Conservation (phyloP, 2,329 filamentous ascomycete species). For the Exophiala aquamarina region DNA sequence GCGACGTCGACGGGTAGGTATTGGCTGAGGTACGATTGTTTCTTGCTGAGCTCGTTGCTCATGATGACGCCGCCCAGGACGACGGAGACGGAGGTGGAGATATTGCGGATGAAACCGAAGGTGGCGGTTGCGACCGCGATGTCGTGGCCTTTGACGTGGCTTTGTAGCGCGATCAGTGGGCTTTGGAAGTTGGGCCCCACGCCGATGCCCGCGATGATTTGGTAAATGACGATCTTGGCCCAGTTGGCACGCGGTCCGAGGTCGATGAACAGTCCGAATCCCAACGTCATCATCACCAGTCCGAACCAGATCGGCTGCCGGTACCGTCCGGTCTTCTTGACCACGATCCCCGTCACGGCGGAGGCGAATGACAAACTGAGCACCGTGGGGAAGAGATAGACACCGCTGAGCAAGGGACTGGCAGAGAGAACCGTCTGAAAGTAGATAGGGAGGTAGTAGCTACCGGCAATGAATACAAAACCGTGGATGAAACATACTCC, state of each 20-base stretch:
- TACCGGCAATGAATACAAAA: constrained; percentile 72
- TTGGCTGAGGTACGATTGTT: constrained; percentile 30
- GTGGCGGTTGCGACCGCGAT: constrained; percentile 60
- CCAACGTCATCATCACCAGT: constrained; percentile 61
- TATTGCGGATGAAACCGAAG: constrained; percentile 55
- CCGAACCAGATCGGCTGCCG: constrained; percentile 60
- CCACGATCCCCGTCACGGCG: constrained; percentile 63
- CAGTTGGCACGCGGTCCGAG: constrained; percentile 54
- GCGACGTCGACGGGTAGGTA: constrained; percentile 34
- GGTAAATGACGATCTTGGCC: constrained; percentile 52
- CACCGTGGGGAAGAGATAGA: constrained; percentile 71
- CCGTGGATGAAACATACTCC: constrained; percentile 70
- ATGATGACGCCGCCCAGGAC: constrained; percentile 53
- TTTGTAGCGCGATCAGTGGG: constrained; percentile 64
- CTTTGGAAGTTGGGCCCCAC: constrained; percentile 64
- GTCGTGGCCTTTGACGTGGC: constrained; percentile 58
- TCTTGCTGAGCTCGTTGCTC: constrained; percentile 39
- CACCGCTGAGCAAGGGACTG: constrained; percentile 68
- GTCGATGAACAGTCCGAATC: constrained; percentile 65
- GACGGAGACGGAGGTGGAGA: constrained; percentile 54
- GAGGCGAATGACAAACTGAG: constrained; percentile 66
- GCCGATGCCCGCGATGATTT: constrained; percentile 61
- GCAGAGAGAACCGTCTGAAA: constrained; percentile 74
- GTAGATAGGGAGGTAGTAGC: constrained; percentile 82
- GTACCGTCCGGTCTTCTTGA: constrained; percentile 71